These are phyloP conservation scores for Amphicarpaea edgeworthii DNA, from an alignment of 306 rosid species.

Conservation along the genomic window DNA sequence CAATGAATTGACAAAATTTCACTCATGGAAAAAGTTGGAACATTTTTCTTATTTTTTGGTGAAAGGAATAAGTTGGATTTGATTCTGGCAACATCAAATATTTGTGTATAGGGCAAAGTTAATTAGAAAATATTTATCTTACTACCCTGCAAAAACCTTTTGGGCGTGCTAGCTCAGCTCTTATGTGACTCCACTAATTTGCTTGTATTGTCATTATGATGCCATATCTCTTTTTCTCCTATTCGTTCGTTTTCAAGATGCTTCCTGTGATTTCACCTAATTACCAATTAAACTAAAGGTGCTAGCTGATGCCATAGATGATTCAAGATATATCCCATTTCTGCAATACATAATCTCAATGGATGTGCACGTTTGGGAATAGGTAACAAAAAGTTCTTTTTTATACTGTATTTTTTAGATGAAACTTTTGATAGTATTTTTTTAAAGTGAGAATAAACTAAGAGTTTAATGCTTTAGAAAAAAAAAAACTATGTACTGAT, in stretches of 20 bases:
- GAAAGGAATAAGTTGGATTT: not conserved
- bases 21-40: slow-evolving; percentile 27
- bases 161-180: no score
- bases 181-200: no score
- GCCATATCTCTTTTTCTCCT: not conserved
- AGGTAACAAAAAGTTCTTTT: not conserved
- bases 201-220: not conserved
- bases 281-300: no score
- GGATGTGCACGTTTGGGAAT: not conserved
- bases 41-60: slow-evolving; percentile 28
- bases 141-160: not conserved
- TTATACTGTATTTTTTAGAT: not conserved
- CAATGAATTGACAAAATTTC: slow-evolving; percentile 3
- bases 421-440: no score
- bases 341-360: not conserved
- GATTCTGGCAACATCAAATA: not conserved
- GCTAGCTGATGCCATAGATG: no score
- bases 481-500: no score
- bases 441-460: no score
- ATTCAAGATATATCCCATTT: not conserved
- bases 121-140: not conserved
- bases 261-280: not conserved
- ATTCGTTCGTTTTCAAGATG: not conserved
- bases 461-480: no score
- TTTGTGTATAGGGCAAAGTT: not conserved